Conservation (phyloP, 73 alveolate genomes). For the Tetrahymena malaccensis region DNA sequence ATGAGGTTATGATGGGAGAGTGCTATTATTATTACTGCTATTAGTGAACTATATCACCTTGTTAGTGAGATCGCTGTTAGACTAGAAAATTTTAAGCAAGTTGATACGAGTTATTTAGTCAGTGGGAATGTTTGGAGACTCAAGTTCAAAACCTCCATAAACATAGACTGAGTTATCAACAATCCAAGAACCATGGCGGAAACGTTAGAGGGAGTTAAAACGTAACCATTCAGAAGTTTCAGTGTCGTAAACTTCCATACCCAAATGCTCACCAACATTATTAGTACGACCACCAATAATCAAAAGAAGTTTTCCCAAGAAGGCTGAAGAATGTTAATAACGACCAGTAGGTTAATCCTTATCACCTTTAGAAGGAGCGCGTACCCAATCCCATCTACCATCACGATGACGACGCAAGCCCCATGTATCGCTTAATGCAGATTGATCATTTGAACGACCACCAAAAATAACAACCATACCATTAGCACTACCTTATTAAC, state of each 20-base stretch:
- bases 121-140: conserved; percentile 85
- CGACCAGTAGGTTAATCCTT: conserved; percentile 74
- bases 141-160: conserved; percentile 92
- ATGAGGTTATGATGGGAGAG: conserved; percentile 9
- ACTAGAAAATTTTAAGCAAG: conserved; percentile 59
- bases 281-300: conserved; percentile 93
- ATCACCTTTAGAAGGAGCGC: conserved; percentile 83
- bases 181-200: conserved; percentile 88
- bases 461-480: conserved; percentile 94
- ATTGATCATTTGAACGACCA: conserved; percentile 81
- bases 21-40: conserved; percentile 4
- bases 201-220: conserved; percentile 76
- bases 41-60: conserved; percentile 41
- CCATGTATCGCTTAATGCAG: conserved; percentile 91
- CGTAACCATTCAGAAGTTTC: conserved; percentile 90
- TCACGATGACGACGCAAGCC: conserved; percentile 94
- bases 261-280: conserved; percentile 75
- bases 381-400: conserved; percentile 97
- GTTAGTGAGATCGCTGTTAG: conserved; percentile 55
- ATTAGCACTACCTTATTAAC: conserved; percentile 87
- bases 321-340: conserved; percentile 77
- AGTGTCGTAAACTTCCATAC: conserved; percentile 87
- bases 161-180: conserved; percentile 72
- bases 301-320: conserved; percentile 73
- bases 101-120: conserved; percentile 71